These are phyloP conservation scores for Trifolium fragiferum DNA, from an alignment of 306 rosid genomes.

Conservation along the genomic window DNA sequence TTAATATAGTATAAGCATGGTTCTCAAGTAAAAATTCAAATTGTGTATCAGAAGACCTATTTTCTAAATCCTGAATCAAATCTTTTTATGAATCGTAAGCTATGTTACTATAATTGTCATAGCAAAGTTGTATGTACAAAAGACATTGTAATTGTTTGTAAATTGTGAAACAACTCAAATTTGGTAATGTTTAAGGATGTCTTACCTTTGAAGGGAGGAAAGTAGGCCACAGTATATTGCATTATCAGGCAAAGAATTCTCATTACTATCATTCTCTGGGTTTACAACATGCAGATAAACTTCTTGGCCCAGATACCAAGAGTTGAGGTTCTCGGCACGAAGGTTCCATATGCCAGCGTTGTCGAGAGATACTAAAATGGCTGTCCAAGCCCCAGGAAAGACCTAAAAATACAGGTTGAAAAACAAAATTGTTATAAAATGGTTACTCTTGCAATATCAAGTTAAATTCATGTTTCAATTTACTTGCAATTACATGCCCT, in stretches of 20 bases:
- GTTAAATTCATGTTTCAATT: slow-evolving; percentile 2
- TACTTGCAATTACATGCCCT: background rate
- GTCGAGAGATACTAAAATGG: slow-evolving; percentile 86
- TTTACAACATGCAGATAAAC: slow-evolving; percentile 71
- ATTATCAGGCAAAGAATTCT: slow-evolving; percentile 65
- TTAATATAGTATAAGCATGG: background rate
- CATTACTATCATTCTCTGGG: slow-evolving; percentile 63
- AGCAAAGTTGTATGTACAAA: background rate
- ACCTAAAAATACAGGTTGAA: slow-evolving; percentile 56
- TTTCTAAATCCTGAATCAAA: background rate
- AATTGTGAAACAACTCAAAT: slow-evolving; percentile 7
- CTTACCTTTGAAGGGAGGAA: slow-evolving; percentile 87
- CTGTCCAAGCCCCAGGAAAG: slow-evolving; percentile 97
- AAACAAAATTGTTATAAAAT: slow-evolving; percentile 6
- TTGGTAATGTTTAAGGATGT: slow-evolving; percentile 8
- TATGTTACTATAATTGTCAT: background rate
- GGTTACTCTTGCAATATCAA: slow-evolving; percentile 4
- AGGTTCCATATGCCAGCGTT: slow-evolving; percentile 93
- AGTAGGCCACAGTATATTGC: slow-evolving; percentile 85
- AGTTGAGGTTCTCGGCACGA: slow-evolving; percentile 81
- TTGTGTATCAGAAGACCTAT: background rate
- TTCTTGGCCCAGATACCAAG: slow-evolving; percentile 95
- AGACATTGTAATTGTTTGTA: slow-evolving; percentile 17
- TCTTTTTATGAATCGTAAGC: background rate
- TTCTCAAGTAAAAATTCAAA: background rate